phyloP scores from a whole-genome alignment of 2,329 filamentous ascomycete species.

The Cladosporium sp. region DNA sequence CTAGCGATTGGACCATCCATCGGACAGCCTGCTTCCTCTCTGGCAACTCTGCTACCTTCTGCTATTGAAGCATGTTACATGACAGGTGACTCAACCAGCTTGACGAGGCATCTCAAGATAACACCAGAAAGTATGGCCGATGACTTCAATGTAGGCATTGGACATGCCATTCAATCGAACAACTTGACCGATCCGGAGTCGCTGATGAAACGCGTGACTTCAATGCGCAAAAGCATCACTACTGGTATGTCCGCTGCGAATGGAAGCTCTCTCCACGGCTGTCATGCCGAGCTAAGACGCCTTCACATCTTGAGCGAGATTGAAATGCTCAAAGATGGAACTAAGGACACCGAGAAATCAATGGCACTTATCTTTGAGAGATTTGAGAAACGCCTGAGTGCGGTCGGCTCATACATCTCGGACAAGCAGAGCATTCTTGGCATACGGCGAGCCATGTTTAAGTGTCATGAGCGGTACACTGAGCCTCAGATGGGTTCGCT shows the following conservation, averaged over 20 bases:
- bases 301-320: constrained; percentile 87
- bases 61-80: constrained; percentile 92
- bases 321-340: constrained; percentile 62
- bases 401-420: constrained; percentile 82
- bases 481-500: constrained; percentile 75
- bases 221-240: constrained; percentile 70
- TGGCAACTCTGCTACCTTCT: constrained; percentile 57
- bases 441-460: constrained; percentile 81
- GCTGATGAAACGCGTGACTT: constrained; percentile 62
- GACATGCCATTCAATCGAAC: constrained; percentile 66
- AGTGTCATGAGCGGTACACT: constrained; percentile 51
- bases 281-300: constrained; percentile 81
- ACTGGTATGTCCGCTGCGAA: constrained; percentile 73
- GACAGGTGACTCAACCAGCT: constrained; percentile 75
- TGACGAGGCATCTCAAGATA: constrained; percentile 61
- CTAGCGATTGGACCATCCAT: constrained; percentile 39
- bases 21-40: constrained; percentile 50
- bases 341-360: constrained; percentile 19
- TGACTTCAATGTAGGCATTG: constrained; percentile 84
- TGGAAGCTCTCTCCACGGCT: constrained; percentile 79
- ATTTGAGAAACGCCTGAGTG: constrained; percentile 77
- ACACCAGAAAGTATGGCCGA: constrained; percentile 41
- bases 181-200: constrained; percentile 51
- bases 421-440: constrained; percentile 95
- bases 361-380: constrained; percentile 35